Percentiles rank a stretch among this genome's conserved stretches.
These are phyloP conservation scores for Tolypocladium nubicola DNA, from an alignment of 2,329 filamentous ascomycete genomes.

Conservation along the genomic window DNA sequence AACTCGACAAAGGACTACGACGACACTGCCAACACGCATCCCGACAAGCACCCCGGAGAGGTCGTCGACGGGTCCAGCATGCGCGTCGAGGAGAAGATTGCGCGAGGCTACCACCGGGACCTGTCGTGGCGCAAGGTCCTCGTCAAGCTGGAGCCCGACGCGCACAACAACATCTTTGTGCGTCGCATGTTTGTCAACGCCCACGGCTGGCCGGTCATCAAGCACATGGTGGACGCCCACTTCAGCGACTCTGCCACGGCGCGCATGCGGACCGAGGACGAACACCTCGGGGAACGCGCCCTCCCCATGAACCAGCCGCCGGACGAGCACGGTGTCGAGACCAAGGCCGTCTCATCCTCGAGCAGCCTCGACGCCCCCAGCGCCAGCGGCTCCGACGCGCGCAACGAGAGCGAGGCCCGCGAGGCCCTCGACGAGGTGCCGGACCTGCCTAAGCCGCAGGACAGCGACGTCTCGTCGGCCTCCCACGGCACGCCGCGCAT, in stretches of 20 bases:
- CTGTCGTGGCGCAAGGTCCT: conserved; percentile 95
- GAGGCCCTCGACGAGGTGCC: conserved; percentile 34
- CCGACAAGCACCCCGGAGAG: conserved; percentile 27
- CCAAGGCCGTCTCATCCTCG: conserved; percentile 20
- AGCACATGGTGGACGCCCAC: conserved; percentile 90
- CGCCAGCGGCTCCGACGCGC: conserved; percentile 11
- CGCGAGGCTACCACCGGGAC: conserved; percentile 84
- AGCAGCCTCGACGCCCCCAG: conserved; percentile 13
- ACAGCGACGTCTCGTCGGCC: conserved; percentile 11
- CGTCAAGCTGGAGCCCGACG: conserved; percentile 89
- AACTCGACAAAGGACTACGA: conserved; percentile 40
- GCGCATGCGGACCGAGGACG: conserved; percentile 55
- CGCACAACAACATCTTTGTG: conserved; percentile 86
- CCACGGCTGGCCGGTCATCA: conserved; percentile 93
- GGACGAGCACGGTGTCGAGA: conserved; percentile 56
- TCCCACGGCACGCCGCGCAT: conserved; percentile 7
- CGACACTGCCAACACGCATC: conserved; percentile 35
- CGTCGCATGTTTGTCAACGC: conserved; percentile 95
- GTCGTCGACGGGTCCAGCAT: conserved; percentile 54
- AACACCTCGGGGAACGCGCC: conserved; percentile 58
- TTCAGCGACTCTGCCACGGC: conserved; percentile 64
- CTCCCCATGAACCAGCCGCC: conserved; percentile 46
- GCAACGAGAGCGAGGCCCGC: conserved; percentile 17
- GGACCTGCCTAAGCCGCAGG: conserved; percentile 26
- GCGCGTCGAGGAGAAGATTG: conserved; percentile 96